A percentile compares a stretch with the other conserved stretches of the same genome.
These are phyloP conservation scores for Coemansia sp. DNA, from an alignment of 192 early-diverging fungal genomes.

Conservation along the genomic window DNA sequence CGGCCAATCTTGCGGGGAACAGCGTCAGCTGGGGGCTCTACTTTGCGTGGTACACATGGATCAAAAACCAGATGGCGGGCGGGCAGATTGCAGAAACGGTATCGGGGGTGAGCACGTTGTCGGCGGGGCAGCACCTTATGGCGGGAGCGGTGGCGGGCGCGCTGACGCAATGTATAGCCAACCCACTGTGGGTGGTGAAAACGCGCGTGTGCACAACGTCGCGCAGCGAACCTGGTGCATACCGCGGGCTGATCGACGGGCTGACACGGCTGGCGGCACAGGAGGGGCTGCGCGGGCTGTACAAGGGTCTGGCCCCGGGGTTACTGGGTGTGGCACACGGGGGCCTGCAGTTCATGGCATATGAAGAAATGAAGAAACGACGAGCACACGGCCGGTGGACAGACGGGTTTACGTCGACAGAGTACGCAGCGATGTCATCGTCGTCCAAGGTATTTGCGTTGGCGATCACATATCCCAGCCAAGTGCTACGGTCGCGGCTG, in stretches of 20 bases:
- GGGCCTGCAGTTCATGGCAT: constrained; percentile 96
- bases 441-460: constrained; percentile 85
- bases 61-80: constrained; percentile 47
- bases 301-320: constrained; percentile 81
- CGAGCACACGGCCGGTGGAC: constrained; percentile 22
- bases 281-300: constrained; percentile 75
- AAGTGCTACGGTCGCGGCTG: constrained; percentile 83
- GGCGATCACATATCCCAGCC: constrained; percentile 89
- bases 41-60: constrained; percentile 81
- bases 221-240: constrained; percentile 56
- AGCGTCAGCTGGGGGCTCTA: constrained; percentile 96
- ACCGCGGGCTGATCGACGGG: constrained; percentile 67
- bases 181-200: constrained; percentile 85
- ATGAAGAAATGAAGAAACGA: constrained; percentile 93
- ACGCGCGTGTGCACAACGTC: constrained; percentile 78
- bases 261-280: constrained; percentile 57
- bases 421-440: constrained; percentile 82
- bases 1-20: constrained; percentile 87
- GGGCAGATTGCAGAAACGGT: constrained; percentile 44
- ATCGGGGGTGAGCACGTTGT: constrained; percentile 56
- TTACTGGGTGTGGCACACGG: constrained; percentile 95
- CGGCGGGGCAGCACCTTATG: constrained; percentile 73
- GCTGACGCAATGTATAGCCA: constrained; percentile 68
- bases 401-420: constrained; percentile 55
- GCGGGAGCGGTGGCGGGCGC: constrained; percentile 79